These are phyloP conservation scores for Chlamydomonas reinhardtii DNA, from an alignment of 163 green algal genomes.

Conservation along the genomic window DNA sequence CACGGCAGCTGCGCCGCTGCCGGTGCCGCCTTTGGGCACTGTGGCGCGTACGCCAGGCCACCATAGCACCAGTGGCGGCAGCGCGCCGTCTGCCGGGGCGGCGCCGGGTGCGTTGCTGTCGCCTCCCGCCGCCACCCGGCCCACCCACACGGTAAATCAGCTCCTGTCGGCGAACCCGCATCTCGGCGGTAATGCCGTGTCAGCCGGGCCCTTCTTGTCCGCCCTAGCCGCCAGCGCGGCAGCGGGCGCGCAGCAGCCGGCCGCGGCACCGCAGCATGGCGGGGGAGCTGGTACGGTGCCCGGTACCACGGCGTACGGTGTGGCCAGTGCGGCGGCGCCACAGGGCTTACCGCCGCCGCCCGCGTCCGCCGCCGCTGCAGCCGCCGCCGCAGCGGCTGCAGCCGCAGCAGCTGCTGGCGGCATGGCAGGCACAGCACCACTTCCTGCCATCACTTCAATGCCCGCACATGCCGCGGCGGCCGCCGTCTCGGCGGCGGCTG, in stretches of 20 bases:
- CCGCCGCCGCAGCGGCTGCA: not conserved
- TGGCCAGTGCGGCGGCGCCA: no score
- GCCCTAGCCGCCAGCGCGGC: constrained; percentile 13
- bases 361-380: not conserved
- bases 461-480: not conserved
- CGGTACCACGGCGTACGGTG: no score
- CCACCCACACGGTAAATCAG: not conserved
- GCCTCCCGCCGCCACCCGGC: no score
- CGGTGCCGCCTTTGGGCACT: no score
- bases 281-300: no score
- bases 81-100: no score
- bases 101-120: no score
- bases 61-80: no score
- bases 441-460: not conserved
- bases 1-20: no score
- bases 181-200: not conserved
- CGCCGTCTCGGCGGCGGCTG: not conserved
- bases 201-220: not conserved
- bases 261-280: no score
- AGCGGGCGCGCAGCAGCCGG: not conserved
- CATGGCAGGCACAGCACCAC: not conserved
- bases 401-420: not conserved
- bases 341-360: no score
- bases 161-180: constrained; percentile 1
- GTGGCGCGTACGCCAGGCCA: no score